Conservation (phyloP, 2,329 filamentous ascomycete species). For the Claviceps pazoutovae region DNA sequence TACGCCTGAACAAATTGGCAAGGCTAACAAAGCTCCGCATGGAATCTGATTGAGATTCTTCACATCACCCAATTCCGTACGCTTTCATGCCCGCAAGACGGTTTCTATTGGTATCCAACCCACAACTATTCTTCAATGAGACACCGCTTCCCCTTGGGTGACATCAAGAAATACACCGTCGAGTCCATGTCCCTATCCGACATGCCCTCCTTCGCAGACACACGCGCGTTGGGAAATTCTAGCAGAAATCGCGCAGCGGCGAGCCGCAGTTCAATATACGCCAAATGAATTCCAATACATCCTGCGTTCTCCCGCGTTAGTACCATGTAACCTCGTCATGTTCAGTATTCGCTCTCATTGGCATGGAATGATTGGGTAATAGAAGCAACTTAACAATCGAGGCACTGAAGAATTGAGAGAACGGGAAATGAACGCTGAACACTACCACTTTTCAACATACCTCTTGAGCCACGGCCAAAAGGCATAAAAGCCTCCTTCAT, state of each 20-base stretch:
- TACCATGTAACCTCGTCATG: background rate
- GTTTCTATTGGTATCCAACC: no score
- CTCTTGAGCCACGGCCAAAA: conserved; percentile 38
- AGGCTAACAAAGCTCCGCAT: no score
- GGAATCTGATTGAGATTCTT: no score
- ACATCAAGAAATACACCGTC: conserved; percentile 19
- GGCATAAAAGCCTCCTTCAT: conserved; percentile 37
- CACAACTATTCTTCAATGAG: conserved; percentile 11
- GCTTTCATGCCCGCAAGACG: no score
- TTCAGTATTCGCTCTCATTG: no score
- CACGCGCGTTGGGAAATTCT: conserved; percentile 23
- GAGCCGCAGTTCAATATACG: conserved; percentile 40
- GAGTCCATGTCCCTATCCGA: conserved; percentile 22
- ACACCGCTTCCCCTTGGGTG: conserved; percentile 19
- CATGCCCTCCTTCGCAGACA: conserved; percentile 21
- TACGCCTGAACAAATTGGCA: no score
- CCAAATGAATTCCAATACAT: conserved; percentile 44
- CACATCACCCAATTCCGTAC: no score
- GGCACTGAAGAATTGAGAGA: no score
- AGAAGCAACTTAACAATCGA: no score
- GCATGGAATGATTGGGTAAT: no score
- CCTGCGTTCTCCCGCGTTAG: conserved; percentile 10
- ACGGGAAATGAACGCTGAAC: no score
- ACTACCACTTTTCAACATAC: conserved; percentile 11
- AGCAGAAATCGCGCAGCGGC: conserved; percentile 37